A percentile compares a stretch with the other conserved stretches of the same genome.
Evolutionary conservation across 129 eudicot species (phyloP).

Genomic region (Lactuca saligna): DNA sequence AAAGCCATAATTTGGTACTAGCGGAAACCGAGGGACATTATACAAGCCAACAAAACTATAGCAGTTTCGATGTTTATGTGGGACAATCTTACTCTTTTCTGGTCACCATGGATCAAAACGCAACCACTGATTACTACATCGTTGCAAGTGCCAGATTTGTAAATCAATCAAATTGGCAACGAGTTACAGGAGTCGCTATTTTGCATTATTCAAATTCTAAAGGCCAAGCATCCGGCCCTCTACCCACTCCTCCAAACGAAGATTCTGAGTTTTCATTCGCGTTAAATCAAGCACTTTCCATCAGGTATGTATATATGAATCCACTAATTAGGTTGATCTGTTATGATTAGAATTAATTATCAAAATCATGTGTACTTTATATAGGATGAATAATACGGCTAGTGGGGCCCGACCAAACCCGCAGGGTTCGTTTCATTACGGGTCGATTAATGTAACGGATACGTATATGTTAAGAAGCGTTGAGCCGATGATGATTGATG

Average conservation of each 20-base stretch:
- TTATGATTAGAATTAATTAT: neutral
- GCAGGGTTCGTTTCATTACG: constrained; percentile 92
- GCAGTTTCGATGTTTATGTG: constrained; percentile 82
- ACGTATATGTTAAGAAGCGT: constrained; percentile 48
- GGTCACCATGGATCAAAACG: constrained; percentile 95
- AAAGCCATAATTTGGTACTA: constrained; percentile 67
- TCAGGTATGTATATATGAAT: constrained; percentile 60
- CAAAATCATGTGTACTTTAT: neutral
- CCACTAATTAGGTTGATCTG: neutral
- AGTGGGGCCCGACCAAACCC: constrained; percentile 99
- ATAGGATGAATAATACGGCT: constrained; percentile 80
- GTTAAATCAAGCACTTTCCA: constrained; percentile 77
- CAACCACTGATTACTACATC: constrained; percentile 82
- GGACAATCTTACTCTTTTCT: constrained; percentile 92
- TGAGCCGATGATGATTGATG: constrained; percentile 60
- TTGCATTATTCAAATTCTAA: constrained; percentile 81
- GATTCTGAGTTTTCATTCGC: constrained; percentile 55
- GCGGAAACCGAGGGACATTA: constrained; percentile 89
- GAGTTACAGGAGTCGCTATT: constrained; percentile 86
- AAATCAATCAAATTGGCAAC: constrained; percentile 73
- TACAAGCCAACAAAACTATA: constrained; percentile 67
- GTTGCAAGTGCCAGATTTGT: constrained; percentile 92
- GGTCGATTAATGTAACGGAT: constrained; percentile 72
- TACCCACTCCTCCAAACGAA: constrained; percentile 87
- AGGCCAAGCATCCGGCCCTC: constrained; percentile 72